Evolutionary conservation across 2,329 filamentous ascomycete genomes (phyloP).

Genomic region (Alternaria burnsii): DNA sequence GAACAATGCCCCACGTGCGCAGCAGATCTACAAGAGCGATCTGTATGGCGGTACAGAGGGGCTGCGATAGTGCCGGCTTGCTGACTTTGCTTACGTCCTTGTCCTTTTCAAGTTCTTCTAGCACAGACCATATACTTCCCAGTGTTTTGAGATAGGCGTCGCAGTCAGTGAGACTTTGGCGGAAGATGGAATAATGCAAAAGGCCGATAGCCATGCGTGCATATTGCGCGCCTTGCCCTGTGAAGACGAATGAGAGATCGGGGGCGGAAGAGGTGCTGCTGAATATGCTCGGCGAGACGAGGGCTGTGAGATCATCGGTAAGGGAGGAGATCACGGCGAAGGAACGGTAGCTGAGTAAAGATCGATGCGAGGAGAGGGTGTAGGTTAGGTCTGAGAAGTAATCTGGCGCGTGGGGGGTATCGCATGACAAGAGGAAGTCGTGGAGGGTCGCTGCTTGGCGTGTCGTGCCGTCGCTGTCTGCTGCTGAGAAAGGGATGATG

Average conservation of each 20-base stretch:
- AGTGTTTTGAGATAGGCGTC: slow-evolving; percentile 5
- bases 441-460: slow-evolving; percentile 12
- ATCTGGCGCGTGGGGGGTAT: background rate
- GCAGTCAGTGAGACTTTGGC: background rate
- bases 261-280: slow-evolving; percentile 3
- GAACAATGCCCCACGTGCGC: slow-evolving; percentile 19
- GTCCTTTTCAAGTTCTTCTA: slow-evolving; percentile 31
- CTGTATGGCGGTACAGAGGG: slow-evolving; percentile 9
- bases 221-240: slow-evolving; percentile 45
- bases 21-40: slow-evolving; percentile 13
- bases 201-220: slow-evolving; percentile 33
- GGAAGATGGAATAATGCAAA: slow-evolving; percentile 15
- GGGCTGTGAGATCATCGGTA: slow-evolving; percentile 1
- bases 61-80: slow-evolving; percentile 19
- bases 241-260: slow-evolving; percentile 33
- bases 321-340: slow-evolving; percentile 12
- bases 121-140: slow-evolving; percentile 9
- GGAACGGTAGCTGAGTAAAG: slow-evolving; percentile 20
- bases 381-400: slow-evolving; percentile 27
- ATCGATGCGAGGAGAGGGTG: slow-evolving; percentile 36
- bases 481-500: slow-evolving; percentile 34
- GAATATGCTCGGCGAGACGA: slow-evolving; percentile 6
- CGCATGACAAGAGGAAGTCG: background rate
- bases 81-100: slow-evolving; percentile 11
- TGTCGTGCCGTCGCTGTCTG: slow-evolving; percentile 13